A percentile compares a stretch with the other conserved stretches of the same genome.
Conservation (phyloP, 768 basidiomycete genomes). For the Pulveroboletus sp. region DNA sequence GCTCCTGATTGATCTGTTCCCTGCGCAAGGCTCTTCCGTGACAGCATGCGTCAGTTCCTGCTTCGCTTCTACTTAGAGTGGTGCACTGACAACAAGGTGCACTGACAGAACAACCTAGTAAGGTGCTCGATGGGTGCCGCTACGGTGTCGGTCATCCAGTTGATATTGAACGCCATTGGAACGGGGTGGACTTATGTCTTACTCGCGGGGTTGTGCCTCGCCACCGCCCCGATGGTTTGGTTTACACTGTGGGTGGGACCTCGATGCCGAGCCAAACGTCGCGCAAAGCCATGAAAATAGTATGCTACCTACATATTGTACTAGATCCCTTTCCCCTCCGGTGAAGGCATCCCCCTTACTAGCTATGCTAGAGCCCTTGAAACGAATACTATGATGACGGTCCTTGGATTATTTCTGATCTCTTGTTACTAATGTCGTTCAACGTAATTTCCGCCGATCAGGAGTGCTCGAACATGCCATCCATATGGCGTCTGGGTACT, state of each 20-base stretch:
- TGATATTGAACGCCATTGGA: conserved; percentile 57
- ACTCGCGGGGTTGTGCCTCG: conserved; percentile 47
- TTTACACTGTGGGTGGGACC: conserved; percentile 55
- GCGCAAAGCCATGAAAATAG: too few relatives aligned
- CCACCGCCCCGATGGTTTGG: conserved; percentile 49
- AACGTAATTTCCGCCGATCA: too few relatives aligned
- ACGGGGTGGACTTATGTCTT: conserved; percentile 70
- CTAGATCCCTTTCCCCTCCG: too few relatives aligned
- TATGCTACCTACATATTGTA: too few relatives aligned
- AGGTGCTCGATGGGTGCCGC: conserved; percentile 63
- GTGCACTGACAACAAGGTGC: neutral
- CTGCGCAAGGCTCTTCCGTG: conserved; percentile 60
- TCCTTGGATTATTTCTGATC: too few relatives aligned
- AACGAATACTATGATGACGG: too few relatives aligned
- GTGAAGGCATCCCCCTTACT: too few relatives aligned
- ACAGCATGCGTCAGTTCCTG: conserved; percentile 62
- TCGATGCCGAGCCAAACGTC: conserved; percentile 44
- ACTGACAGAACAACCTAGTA: conserved; percentile 62
- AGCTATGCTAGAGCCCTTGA: too few relatives aligned
- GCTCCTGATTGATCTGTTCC: conserved; percentile 63
- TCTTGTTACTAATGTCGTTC: too few relatives aligned
- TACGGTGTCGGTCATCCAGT: conserved; percentile 60
- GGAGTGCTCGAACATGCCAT: too few relatives aligned
- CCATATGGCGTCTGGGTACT: too few relatives aligned
- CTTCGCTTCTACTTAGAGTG: neutral